Evolutionary conservation across 2,329 filamentous ascomycete species (phyloP), one percentile per base, ranked within the genome.

Genomic region (Lasiodiplodia theobromae): DNA sequence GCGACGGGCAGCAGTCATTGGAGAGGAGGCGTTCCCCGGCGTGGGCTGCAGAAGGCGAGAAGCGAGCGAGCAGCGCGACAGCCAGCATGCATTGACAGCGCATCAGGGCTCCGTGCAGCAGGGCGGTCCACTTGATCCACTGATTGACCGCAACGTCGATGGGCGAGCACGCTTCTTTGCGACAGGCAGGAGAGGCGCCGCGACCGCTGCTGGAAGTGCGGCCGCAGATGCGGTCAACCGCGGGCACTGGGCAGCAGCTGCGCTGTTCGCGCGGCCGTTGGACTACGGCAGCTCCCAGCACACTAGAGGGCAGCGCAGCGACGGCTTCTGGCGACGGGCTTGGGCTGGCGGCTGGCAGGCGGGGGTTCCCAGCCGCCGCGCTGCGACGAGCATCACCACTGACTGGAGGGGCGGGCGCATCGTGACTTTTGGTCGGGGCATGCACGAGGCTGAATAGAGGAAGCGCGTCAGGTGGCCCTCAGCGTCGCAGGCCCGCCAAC

Each of bases 81-180:
- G 44, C 49, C 49, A 66, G 40, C 47, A 54, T 68, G 67, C 67
- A 68, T 68, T 68, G 67, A 68, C 67, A 68, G 60, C 67, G 60
- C 67, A 68, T 63, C 58, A 56, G 58, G 65, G 63, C 53, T 52
- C 51, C 53, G 65, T 67, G 65, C 65, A 67, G 65, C 31, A 54
- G 38, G 64, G 37, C 64, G 62, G 62, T 65, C 62, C 66, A 54
- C 57, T 64, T 63, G 67, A 64, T 63, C 67, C 58, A 68, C 58
- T 64, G 67, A 64, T 54, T 44, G 57, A 63, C 25, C 53, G 52
- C 51, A 67, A 54, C 64, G 53, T 67, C 62, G 62, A 21, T 31
- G 62, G 34, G 37, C 37, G 60, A 47, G 38, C 38, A 64, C 38
- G 38, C 40, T 52, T 34, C 31, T 49, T 63, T 37, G 54, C 54